Evolutionary conservation across 1,284 basidiomycete species (phyloP).

Genomic region (Omphalotus olearius): DNA sequence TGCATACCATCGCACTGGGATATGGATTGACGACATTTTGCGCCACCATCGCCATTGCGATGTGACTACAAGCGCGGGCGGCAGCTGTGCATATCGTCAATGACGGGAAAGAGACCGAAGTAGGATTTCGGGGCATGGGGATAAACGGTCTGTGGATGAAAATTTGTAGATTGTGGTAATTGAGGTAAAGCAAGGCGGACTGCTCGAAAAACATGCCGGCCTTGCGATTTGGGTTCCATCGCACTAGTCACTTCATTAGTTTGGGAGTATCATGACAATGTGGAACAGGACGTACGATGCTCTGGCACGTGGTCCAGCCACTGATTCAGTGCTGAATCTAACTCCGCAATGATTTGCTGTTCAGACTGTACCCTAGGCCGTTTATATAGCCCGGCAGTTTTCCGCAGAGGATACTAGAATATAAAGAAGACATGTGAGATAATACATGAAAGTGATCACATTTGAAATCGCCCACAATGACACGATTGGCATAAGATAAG

Average conservation of each 20-base stretch:
- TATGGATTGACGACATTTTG: slow-evolving; percentile 25
- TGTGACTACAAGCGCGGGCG: slow-evolving; percentile 57
- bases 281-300: slow-evolving; percentile 35
- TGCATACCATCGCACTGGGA: slow-evolving; percentile 30
- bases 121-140: slow-evolving; percentile 45
- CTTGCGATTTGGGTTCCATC: slow-evolving; percentile 56
- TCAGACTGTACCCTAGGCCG: slow-evolving; percentile 35
- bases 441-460: not conserved
- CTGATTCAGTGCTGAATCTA: slow-evolving; percentile 63
- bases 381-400: slow-evolving; percentile 23
- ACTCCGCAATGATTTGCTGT: slow-evolving; percentile 54
- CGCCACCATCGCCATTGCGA: slow-evolving; percentile 41
- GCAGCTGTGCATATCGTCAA: slow-evolving; percentile 69
- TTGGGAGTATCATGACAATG: not conserved
- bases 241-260: slow-evolving; percentile 30
- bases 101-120: slow-evolving; percentile 47
- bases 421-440: not conserved
- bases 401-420: slow-evolving; percentile 35
- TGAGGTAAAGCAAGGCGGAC: slow-evolving; percentile 48
- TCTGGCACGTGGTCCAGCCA: slow-evolving; percentile 65
- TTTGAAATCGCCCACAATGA: slow-evolving; percentile 40
- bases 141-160: slow-evolving; percentile 71
- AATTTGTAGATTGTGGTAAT: slow-evolving; percentile 56
- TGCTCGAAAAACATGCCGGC: slow-evolving; percentile 51
- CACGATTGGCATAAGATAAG: slow-evolving; percentile 55